Conservation (phyloP, 2,329 filamentous ascomycete genomes). For the Pyrenochaeta sp. region DNA sequence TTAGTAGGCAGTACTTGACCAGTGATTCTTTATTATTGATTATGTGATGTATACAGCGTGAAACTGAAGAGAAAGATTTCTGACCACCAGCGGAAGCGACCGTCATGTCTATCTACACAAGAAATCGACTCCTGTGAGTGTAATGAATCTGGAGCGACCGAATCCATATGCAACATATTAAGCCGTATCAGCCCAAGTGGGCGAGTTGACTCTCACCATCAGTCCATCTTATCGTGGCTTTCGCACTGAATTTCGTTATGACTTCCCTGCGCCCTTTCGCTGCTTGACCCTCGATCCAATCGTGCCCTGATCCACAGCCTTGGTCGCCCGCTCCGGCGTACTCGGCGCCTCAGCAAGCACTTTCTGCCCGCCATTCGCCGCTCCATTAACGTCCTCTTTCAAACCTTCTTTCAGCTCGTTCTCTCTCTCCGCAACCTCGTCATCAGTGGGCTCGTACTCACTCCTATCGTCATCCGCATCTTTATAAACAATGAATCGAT, state of each 20-base stretch:
- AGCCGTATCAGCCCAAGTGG: not conserved
- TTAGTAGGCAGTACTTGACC: too few species aligned
- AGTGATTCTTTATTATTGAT: too few species aligned
- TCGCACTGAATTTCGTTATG: not conserved
- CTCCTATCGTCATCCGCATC: constrained; percentile 75
- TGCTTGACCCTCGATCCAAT: constrained; percentile 30
- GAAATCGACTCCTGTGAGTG: not conserved
- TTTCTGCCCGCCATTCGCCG: constrained; percentile 31
- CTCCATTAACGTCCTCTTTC: constrained; percentile 14
- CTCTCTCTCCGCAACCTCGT: constrained; percentile 51
- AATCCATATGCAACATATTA: not conserved
- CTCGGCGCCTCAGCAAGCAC: constrained; percentile 35
- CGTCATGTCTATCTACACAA: not conserved
- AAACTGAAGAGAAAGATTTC: not conserved
- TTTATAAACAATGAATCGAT: constrained; percentile 70
- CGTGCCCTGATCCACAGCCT: constrained; percentile 17
- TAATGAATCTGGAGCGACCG: not conserved
- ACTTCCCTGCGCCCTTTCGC: constrained; percentile 20
- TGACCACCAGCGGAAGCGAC: not conserved
- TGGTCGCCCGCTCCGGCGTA: constrained; percentile 18
- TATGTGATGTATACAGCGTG: too few species aligned
- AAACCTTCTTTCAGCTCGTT: constrained; percentile 17
- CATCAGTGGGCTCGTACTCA: constrained; percentile 64
- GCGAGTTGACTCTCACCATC: not conserved
- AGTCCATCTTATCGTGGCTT: not conserved